Evolutionary conservation across 495 filamentous ascomycete species (phyloP), one percentile per base, ranked within the genome.

Genomic region (Aspergillus coremiiformis): DNA sequence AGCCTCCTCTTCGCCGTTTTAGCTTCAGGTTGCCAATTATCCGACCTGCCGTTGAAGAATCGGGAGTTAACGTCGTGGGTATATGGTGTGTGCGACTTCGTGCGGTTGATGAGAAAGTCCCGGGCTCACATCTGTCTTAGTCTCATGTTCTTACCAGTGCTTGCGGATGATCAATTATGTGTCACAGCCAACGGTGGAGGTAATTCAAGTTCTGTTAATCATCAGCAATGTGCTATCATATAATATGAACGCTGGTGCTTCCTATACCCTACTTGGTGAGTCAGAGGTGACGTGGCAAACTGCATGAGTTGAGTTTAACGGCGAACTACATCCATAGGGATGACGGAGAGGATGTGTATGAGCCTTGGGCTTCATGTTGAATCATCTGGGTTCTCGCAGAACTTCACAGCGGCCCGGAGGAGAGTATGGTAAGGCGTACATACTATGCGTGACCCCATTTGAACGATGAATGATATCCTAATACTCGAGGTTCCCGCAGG

Each of bases 21-120:
- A 37, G 89, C 86, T 0, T 87, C 87, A 29, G 87, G 87, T 8
- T 86, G 83, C 17, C 88, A 94, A 65, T 84, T 86, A 57, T 86
- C 86, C 14, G 80, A 84, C 57, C 73, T 84, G 5, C 78, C 86
- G 4, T 68, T 70, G 24, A 75, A 69, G 39, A 74, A 82, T 51
- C 63, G 79, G 29, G 78, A 82, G 56, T 61, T 82, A 63, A 81
- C 78, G 12, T 84, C 79, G 24, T 80, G 81, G 65, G 75, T 83
- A 59, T 83, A 82, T 59, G 66, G 77, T 79, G 52, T 33, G 75
- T 63, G 33, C 35, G 15, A 8, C 21, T 9, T 27, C 5, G 24
- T 30, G 6, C 33, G 20, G 1, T 19, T 12, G 15, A 22, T 44
- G 17, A 7, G 14, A n/a, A 44, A 47, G 1, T 23, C 30, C 43